These are phyloP conservation scores for Macrophomina pseudophaseolina DNA, from an alignment of 2,329 filamentous ascomycete genomes.

Conservation along the genomic window DNA sequence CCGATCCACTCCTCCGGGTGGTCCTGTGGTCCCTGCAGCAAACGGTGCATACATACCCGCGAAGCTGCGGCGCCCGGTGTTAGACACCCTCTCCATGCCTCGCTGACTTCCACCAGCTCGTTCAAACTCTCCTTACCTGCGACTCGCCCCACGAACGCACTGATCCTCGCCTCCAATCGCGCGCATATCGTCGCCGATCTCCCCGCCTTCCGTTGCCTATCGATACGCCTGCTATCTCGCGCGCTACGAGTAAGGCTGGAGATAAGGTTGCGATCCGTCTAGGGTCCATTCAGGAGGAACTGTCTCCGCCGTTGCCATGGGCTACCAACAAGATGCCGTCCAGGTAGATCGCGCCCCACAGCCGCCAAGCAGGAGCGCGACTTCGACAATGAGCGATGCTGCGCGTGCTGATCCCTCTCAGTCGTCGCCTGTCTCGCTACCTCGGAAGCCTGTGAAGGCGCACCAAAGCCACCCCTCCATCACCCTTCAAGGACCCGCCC, in stretches of 20 bases:
- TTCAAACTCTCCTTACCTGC: slow-evolving; percentile 2
- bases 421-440: slow-evolving; percentile 28
- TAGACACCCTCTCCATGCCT: slow-evolving; percentile 9
- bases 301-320: slow-evolving; percentile 34
- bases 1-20: slow-evolving; percentile 18
- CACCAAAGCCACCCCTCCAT: slow-evolving; percentile 31
- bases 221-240: slow-evolving; percentile 14
- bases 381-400: slow-evolving; percentile 27
- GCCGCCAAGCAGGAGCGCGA: background rate
- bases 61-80: slow-evolving; percentile 4
- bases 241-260: slow-evolving; percentile 21
- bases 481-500: slow-evolving; percentile 33
- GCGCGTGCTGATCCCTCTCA: slow-evolving; percentile 37
- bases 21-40: slow-evolving; percentile 21
- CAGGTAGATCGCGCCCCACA: slow-evolving; percentile 31
- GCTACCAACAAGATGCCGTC: slow-evolving; percentile 31
- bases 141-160: slow-evolving; percentile 19
- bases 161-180: slow-evolving; percentile 19
- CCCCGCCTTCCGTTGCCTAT: background rate
- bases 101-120: slow-evolving; percentile 14
- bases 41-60: slow-evolving; percentile 11
- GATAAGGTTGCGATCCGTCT: slow-evolving; percentile 25
- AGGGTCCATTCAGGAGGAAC: slow-evolving; percentile 19
- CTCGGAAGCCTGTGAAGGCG: slow-evolving; percentile 15
- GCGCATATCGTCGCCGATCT: slow-evolving; percentile 24